Evolutionary conservation across 1,284 basidiomycete species (phyloP).

Genomic region (Irpex sp.): DNA sequence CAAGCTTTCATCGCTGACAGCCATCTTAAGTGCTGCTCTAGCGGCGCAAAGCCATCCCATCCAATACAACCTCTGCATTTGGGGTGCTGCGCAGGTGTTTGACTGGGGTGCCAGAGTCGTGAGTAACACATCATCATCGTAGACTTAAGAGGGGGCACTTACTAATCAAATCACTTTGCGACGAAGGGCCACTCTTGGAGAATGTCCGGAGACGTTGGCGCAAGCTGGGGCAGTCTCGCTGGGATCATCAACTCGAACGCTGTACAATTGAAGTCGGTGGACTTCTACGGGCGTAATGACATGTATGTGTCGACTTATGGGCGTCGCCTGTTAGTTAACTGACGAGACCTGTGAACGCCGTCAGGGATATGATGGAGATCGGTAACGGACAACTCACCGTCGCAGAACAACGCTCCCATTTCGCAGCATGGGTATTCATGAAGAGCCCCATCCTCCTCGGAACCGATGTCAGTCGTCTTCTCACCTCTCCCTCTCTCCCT

Average conservation of each 20-base stretch:
- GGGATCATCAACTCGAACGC: constrained; percentile 42
- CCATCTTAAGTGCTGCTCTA: constrained; percentile 41
- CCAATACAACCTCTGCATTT: constrained; percentile 47
- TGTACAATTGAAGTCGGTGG: constrained; percentile 35
- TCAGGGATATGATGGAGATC: constrained; percentile 56
- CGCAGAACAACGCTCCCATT: constrained; percentile 52
- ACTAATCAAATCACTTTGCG: too few species aligned
- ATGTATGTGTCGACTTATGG: constrained; percentile 28
- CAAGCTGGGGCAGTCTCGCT: constrained; percentile 47
- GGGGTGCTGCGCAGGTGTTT: constrained; percentile 51
- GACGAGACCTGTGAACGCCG: background rate
- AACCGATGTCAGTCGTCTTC: constrained; percentile 39
- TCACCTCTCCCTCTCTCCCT: too few species aligned
- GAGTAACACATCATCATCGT: constrained; percentile 19
- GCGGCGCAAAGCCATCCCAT: constrained; percentile 38
- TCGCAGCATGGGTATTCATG: constrained; percentile 52
- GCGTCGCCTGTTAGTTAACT: background rate
- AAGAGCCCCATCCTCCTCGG: constrained; percentile 57
- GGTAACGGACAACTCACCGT: constrained; percentile 46
- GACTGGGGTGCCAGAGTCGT: constrained; percentile 52
- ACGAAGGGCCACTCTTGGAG: constrained; percentile 53
- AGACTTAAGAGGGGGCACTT: too few species aligned
- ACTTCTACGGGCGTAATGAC: constrained; percentile 52
- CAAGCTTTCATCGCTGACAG: background rate
- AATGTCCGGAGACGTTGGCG: constrained; percentile 47